Evolutionary conservation across 2,329 filamentous ascomycete genomes (phyloP).

Genomic region (Colletotrichum sp.): DNA sequence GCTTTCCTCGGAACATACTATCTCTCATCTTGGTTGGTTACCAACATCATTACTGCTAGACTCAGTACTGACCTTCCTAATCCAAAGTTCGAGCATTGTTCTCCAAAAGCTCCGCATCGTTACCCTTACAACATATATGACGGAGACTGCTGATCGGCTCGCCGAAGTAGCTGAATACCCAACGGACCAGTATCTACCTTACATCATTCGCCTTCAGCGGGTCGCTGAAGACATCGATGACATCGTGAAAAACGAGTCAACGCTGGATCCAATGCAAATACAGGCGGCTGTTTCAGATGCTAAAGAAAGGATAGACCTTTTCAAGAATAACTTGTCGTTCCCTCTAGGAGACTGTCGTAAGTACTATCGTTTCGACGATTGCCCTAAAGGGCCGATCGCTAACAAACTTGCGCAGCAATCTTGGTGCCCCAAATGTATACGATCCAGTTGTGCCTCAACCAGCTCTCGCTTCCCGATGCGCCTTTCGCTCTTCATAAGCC

Average conservation of each 20-base stretch:
- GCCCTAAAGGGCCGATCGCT: fast-evolving
- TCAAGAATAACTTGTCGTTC: slow-evolving; percentile 30
- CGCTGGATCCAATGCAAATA: slow-evolving; percentile 11
- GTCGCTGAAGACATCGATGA: slow-evolving; percentile 35
- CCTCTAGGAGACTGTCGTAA: slow-evolving; percentile 35
- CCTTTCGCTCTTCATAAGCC: slow-evolving; percentile 30
- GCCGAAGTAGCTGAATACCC: slow-evolving; percentile 9
- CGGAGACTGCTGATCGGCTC: slow-evolving; percentile 28
- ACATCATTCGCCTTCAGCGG: slow-evolving; percentile 33
- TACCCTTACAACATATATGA: slow-evolving; percentile 30
- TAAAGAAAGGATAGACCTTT: slow-evolving; percentile 1
- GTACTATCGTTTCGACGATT: not conserved
- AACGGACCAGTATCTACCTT: slow-evolving; percentile 31
- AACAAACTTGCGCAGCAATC: slow-evolving; percentile 22
- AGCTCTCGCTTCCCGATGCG: slow-evolving; percentile 29
- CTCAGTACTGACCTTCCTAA: not conserved
- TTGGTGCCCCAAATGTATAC: slow-evolving; percentile 31
- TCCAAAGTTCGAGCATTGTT: slow-evolving; percentile 29
- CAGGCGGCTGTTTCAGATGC: slow-evolving; percentile 12
- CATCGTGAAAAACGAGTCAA: slow-evolving; percentile 22
- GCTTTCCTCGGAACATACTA: slow-evolving; percentile 36
- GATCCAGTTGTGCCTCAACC: slow-evolving; percentile 34
- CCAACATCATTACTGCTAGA: not conserved
- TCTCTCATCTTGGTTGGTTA: slow-evolving; percentile 32
- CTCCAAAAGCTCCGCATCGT: slow-evolving; percentile 35